Percentiles rank a stretch among this genome's conserved stretches.
phyloP scores from a whole-genome alignment of 1,139 yeast genomes.

The Pichia sp. region DNA sequence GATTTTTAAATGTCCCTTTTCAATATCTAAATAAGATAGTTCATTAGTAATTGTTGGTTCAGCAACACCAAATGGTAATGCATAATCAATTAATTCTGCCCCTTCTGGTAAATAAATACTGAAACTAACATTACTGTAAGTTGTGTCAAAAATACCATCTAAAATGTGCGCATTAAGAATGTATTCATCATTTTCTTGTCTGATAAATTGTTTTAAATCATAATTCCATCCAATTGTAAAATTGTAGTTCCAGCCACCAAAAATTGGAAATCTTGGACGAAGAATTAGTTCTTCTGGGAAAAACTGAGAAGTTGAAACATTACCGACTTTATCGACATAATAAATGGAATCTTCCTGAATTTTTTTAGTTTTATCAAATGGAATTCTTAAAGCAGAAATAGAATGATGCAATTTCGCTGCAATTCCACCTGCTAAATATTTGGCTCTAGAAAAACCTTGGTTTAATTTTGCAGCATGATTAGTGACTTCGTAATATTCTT shows the following conservation, averaged over 20 bases:
- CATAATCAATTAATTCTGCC: constrained; percentile 55
- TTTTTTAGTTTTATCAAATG: constrained; percentile 35
- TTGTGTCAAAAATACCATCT: constrained; percentile 62
- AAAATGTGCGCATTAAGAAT: constrained; percentile 64
- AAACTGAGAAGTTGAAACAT: constrained; percentile 75
- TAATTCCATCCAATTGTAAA: constrained; percentile 92
- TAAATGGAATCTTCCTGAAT: constrained; percentile 42
- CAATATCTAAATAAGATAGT: constrained; percentile 69
- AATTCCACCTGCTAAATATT: constrained; percentile 56
- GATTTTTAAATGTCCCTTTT: constrained; percentile 75
- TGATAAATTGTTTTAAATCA: constrained; percentile 46
- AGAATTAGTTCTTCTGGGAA: constrained; percentile 47
- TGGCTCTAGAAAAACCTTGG: constrained; percentile 70
- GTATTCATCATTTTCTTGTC: constrained; percentile 36
- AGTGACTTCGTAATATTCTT: constrained; percentile 78
- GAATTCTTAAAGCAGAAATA: constrained; percentile 52
- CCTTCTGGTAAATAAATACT: constrained; percentile 84
- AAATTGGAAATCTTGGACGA: constrained; percentile 84
- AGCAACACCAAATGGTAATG: constrained; percentile 48
- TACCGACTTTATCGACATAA: constrained; percentile 85
- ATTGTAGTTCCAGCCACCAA: constrained; percentile 95
- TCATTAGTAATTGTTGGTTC: constrained; percentile 38
- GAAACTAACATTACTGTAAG: constrained; percentile 58
- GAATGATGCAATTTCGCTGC: constrained; percentile 41
- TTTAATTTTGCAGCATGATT: constrained; percentile 68